These are phyloP conservation scores for Iris pallida DNA, from an alignment of 116 monocot species.

Conservation along the genomic window DNA sequence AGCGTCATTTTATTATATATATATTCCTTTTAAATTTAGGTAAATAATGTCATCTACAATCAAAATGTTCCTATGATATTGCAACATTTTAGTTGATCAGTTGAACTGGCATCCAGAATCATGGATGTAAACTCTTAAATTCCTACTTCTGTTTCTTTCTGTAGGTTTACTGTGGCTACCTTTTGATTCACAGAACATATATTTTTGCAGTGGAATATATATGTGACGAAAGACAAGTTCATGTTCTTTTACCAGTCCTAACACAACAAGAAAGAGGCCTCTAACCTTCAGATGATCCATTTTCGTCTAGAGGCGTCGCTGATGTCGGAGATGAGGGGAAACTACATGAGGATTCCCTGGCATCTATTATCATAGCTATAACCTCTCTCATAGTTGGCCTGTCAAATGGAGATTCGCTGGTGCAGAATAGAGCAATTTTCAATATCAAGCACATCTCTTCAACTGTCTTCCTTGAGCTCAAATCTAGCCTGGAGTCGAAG, in stretches of 20 bases:
- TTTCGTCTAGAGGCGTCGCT: conserved; percentile 35
- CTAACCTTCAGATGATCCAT: conserved; percentile 35
- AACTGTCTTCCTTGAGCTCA: conserved; percentile 36
- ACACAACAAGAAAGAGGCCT: not conserved
- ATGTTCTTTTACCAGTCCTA: not conserved
- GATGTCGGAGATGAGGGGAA: conserved; percentile 37
- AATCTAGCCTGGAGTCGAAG: conserved; percentile 54
- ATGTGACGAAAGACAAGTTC: too few species aligned
- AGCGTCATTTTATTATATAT: too few species aligned
- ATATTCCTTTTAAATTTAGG: too few species aligned
- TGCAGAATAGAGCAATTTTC: conserved; percentile 84
- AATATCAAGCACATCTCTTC: conserved; percentile 67
- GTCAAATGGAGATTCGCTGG: conserved; percentile 69
- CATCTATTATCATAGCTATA: conserved; percentile 70
- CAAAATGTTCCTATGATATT: too few species aligned
- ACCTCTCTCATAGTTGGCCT: conserved; percentile 89
- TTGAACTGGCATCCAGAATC: too few species aligned
- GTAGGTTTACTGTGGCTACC: too few species aligned
- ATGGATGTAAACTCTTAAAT: too few species aligned
- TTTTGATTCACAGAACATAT: too few species aligned
- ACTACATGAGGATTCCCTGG: conserved; percentile 35
- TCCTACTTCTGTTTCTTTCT: too few species aligned
- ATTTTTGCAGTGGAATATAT: too few species aligned
- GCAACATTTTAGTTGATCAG: too few species aligned
- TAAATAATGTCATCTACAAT: too few species aligned